phyloP scores from a whole-genome alignment of 371 early-diverging fungal genomes.

The Saksenaea oblongispora region DNA sequence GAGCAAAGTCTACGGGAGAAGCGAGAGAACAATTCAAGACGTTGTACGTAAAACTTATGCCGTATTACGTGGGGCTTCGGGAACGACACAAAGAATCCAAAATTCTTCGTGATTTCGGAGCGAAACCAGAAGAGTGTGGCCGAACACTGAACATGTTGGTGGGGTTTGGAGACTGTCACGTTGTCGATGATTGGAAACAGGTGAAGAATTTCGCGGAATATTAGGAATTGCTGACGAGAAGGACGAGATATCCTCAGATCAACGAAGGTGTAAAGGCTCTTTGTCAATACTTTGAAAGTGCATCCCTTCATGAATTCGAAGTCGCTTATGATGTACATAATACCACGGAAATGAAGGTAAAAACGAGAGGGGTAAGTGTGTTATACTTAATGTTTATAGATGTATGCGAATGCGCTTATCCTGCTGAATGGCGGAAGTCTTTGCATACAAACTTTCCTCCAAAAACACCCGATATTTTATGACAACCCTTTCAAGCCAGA shows the following conservation, averaged over 20 bases:
- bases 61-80: conserved; percentile 76
- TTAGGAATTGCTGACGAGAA: conserved; percentile 3
- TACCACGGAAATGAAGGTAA: conserved; percentile 67
- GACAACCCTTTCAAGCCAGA: conserved; percentile 70
- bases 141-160: conserved; percentile 61
- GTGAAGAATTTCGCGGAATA: conserved; percentile 7
- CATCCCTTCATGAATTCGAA: conserved; percentile 79
- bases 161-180: conserved; percentile 58
- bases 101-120: conserved; percentile 69
- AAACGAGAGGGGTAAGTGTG: neutral
- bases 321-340: conserved; percentile 74
- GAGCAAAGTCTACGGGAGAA: conserved; percentile 51
- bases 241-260: conserved; percentile 23
- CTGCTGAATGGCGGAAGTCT: conserved; percentile 79
- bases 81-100: conserved; percentile 64
- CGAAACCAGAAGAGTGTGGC: conserved; percentile 68
- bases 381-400: conserved; percentile 28
- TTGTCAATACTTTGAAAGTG: conserved; percentile 80
- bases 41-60: conserved; percentile 62
- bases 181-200: conserved; percentile 56
- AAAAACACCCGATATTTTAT: conserved; percentile 86
- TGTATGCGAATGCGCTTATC: conserved; percentile 66
- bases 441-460: conserved; percentile 80
- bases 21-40: conserved; percentile 72
- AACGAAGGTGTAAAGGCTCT: conserved; percentile 65